Evolutionary conservation across 441 rosid genomes (phyloP), one percentile per base, ranked within the genome.

Genomic region (Corymbia calophylla): DNA sequence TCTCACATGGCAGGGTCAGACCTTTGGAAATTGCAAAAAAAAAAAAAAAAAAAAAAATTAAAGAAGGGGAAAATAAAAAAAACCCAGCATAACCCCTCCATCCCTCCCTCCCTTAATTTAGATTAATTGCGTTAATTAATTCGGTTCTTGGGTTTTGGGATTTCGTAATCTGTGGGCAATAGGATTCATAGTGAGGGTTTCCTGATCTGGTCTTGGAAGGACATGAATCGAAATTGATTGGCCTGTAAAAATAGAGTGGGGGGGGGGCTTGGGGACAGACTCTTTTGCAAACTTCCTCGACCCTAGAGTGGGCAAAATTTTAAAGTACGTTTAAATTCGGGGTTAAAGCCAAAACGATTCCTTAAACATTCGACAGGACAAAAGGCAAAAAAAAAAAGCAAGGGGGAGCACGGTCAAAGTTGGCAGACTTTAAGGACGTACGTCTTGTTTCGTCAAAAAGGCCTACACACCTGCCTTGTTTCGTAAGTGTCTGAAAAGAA

Each of bases 1-100:
- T 86, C 87, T 87, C 93, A 90, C 94, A 89, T 92, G 94, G 88
- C 90, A 86, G 62, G 58, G 70, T 89, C 90, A 58, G 87, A 48
- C 62, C 88, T 44, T 90, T 49, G 92, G 91, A 88, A 90, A 53
- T 90, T 91, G 82, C 60, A 87, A 68, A 51, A 88, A 39, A 39
- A 39, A 39, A 35, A n/a, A 35, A 35, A 4, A 35, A 35, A 87
- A 81, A 31, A 88, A 53, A 53, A 53, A 51, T 58, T 3, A 12
- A 88, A 49, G 12, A 8, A 73, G 44, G 64, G 14, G 10, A 39
- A 35, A 25, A 1, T 0, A 4, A 2, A 2, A 27, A n/a, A n/a
- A 9, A 62, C 35, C 70, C 44, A 25, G 10, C 39, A 16, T 39
- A 9, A 21, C 35, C 39, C 82, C 29, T 19, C 9, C 56, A 39